Evolutionary conservation across 1,139 yeast species (phyloP), one percentile per base, ranked within the genome.

Genomic region (Candida albicans): DNA sequence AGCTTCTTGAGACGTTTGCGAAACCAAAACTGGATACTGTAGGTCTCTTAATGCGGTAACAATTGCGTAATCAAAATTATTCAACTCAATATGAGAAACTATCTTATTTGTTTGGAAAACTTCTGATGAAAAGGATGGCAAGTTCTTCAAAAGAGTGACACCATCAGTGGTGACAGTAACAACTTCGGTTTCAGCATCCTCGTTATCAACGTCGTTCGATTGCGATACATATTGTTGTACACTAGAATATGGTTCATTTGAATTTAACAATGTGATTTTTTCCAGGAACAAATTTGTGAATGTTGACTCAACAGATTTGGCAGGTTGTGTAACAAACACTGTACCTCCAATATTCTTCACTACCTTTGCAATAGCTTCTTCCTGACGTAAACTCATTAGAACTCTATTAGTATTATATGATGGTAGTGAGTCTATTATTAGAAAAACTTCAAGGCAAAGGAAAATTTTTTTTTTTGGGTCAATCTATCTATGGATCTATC

Each of bases 11-110:
- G 76, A 62, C 35, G 73, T 68, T 53, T 79, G 82, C 9, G 96
- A 86, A 43, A 89, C 75, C 48, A 89, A 64, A 26, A 86, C 72
- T 9, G 83, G 78, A 52, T 73, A 76, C 14, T 81, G 80, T 40
- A 85, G 71, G 62, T 88, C 95, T 58, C 91, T 81, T 53, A 87
- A 70, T 9, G 88, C 78, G 12, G 91, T 72, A 29, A 87, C 77
- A 28, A 79, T 68, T 8, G 86, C 77, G 59, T 72, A 87, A 60
- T 89, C 96, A 51, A 73, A 73, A 44, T 70, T 64, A 33, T 68
- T 48, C 47, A 86, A 63, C 50, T 80, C 81, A 37, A 83, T 82
- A 55, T 84, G 87, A 44, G 86, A 65, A 10, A 87, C 86, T 25
- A 78, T 72, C 2, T 79, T 72, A 26, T 61, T 54, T 11, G 63